Conservation (phyloP, 192 early-diverging fungal genomes). For the Coemansia umbellata region DNA sequence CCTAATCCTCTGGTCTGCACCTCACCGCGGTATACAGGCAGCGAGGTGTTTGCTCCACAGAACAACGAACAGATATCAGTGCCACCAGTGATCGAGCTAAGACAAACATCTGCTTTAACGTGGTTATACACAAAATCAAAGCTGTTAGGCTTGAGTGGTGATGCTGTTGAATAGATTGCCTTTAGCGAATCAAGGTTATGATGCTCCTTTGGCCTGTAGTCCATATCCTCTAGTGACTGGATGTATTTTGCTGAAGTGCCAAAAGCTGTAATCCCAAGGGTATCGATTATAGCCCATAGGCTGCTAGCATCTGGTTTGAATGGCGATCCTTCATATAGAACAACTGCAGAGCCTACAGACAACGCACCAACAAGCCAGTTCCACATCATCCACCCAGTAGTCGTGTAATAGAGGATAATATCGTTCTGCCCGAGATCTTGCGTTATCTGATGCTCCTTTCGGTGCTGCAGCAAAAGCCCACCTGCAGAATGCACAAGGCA, state of each 20-base stretch:
- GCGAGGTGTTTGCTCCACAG: slow-evolving; percentile 83
- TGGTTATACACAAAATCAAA: slow-evolving; percentile 88
- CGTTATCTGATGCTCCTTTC: slow-evolving; percentile 92
- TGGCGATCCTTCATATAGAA: slow-evolving; percentile 91
- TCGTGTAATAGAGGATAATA: slow-evolving; percentile 86
- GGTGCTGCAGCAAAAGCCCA: slow-evolving; percentile 86
- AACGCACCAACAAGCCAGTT: slow-evolving; percentile 91
- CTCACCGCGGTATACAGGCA: slow-evolving; percentile 91
- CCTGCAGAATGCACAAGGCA: slow-evolving; percentile 93
- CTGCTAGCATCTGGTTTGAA: slow-evolving; percentile 75
- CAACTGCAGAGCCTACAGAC: slow-evolving; percentile 72
- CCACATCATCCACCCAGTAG: slow-evolving; percentile 99
- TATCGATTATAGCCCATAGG: slow-evolving; percentile 78
- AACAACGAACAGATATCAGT: slow-evolving; percentile 98
- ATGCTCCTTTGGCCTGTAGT: slow-evolving; percentile 58
- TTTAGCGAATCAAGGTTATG: slow-evolving; percentile 64
- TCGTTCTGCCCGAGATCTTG: slow-evolving; percentile 71
- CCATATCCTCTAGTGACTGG: slow-evolving; percentile 76
- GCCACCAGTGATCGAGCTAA: slow-evolving; percentile 95
- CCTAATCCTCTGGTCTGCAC: slow-evolving; percentile 90
- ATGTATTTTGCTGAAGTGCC: slow-evolving; percentile 97
- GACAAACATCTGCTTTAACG: slow-evolving; percentile 79
- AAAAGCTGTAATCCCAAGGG: slow-evolving; percentile 78
- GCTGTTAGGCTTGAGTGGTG: slow-evolving; percentile 86
- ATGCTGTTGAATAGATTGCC: slow-evolving; percentile 90